Evolutionary conservation across 768 basidiomycete species (phyloP), one percentile per base, ranked within the genome.

Genomic region (Pleurotus tuber-regium): DNA sequence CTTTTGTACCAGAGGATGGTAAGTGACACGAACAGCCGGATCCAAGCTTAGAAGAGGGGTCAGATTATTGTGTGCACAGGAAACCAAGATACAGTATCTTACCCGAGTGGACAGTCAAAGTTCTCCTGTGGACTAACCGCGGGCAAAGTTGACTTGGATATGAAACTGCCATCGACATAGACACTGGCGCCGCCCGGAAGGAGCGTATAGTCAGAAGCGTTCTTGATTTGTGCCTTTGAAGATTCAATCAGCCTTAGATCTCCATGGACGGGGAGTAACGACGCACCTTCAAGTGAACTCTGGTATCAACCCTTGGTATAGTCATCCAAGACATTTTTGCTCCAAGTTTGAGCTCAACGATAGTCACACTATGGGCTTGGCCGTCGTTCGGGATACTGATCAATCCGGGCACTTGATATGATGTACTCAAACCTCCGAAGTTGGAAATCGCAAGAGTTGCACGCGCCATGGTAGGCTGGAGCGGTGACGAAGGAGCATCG

Each of bases 161-260:
- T 71, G 59, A 74, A 74, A 52, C 67, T 71, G 5, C 73, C 72
- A 46, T 75, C 70, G 2, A 76, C 68, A 50, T 71, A 74, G 24
- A 75, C 63, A 43, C 64, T 73, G 1, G 68, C 70, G 1, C 49
- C 57, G 0, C 74, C 74, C 2, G 47, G 52, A 9, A 74, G 55
- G 4, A 76, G 58, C 0, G 70, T 67, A 43, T 68, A 74, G 25
- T 73, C 66, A 0, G 72, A 73, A 2, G 62, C 60, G 51, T 76
- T 76, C 47, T 60, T 65, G n/a, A 48, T 21, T 9, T 29, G 29
- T n/a, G 30, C 46, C 46, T 47, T 10, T 23, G 8, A 8, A 42
- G 5, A 24, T 16, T 18, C 2, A 7, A 33, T 2, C 2, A 23
- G 12, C 4, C 29, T n/a, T 25, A 16, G 14, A 33, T 30, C 19